Evolutionary conservation across 2,329 filamentous ascomycete genomes (phyloP).

Genomic region (Simplicillium sp.): DNA sequence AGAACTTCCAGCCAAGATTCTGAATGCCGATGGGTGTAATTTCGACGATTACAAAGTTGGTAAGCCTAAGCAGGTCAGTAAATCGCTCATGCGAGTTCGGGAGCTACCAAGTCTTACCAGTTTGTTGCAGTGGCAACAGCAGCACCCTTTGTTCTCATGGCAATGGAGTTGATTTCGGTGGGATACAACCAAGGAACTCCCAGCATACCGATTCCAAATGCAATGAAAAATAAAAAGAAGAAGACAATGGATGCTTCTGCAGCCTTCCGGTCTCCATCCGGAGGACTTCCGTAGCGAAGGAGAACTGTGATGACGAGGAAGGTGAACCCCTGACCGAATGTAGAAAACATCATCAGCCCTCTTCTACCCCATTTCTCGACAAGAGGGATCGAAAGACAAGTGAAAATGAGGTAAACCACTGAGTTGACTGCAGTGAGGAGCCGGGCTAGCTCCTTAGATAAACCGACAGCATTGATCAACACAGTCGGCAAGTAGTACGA

Average conservation of each 20-base stretch:
- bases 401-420: constrained; percentile 12
- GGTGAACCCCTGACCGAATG: constrained; percentile 14
- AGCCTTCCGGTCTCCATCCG: constrained; percentile 12
- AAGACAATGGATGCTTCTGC: constrained; percentile 18
- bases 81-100: not conserved
- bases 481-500: constrained; percentile 31
- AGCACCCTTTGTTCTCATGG: constrained; percentile 28
- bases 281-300: constrained; percentile 9
- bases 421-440: constrained; percentile 37
- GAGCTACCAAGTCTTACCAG: constrained; percentile 13
- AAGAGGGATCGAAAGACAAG: constrained; percentile 15
- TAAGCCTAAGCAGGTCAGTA: constrained; percentile 9
- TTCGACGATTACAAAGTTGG: constrained; percentile 19
- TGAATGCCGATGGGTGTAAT: constrained; percentile 26
- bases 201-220: constrained; percentile 21
- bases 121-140: constrained; percentile 24
- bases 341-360: constrained; percentile 19
- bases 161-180: constrained; percentile 29
- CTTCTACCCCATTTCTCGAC: constrained; percentile 19
- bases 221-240: constrained; percentile 20
- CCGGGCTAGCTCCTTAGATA: constrained; percentile 35
- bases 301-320: constrained; percentile 19
- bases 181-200: constrained; percentile 31
- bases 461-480: constrained; percentile 38
- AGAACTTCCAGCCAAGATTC: constrained; percentile 41